Percentiles rank a stretch among this genome's conserved stretches.
Evolutionary conservation across 306 rosid species (phyloP).

Genomic region (Lablab purpureus): DNA sequence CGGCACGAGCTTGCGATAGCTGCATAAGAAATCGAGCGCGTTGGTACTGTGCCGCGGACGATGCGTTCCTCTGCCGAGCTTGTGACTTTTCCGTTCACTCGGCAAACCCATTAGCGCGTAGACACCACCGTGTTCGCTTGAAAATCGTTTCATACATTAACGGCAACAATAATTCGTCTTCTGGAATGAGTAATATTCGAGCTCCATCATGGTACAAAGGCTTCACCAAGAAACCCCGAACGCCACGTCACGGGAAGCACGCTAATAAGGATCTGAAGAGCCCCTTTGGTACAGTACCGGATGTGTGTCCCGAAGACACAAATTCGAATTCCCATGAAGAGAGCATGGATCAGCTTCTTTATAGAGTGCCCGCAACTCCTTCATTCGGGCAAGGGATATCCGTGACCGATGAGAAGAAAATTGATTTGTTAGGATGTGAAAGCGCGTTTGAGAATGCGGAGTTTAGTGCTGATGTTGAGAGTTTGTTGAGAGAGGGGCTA

Average conservation of each 20-base stretch:
- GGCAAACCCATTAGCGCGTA: conserved; percentile 71
- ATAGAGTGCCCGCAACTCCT: conserved; percentile 65
- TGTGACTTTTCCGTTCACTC: conserved; percentile 91
- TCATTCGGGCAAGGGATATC: not conserved
- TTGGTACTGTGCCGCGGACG: conserved; percentile 96
- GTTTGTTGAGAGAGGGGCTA: conserved; percentile 71
- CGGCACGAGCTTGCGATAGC: conserved; percentile 87
- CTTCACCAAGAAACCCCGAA: conserved; percentile 65
- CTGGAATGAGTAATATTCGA: not conserved
- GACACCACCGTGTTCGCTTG: conserved; percentile 76
- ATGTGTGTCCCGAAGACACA: conserved; percentile 60
- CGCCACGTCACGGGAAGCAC: conserved; percentile 55
- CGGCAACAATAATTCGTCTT: no score
- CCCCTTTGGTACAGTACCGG: conserved; percentile 72
- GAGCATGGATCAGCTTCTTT: conserved; percentile 73
- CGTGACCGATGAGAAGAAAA: not conserved
- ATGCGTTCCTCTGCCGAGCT: conserved; percentile 85
- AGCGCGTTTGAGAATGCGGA: conserved; percentile 57
- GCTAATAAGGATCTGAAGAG: conserved; percentile 61
- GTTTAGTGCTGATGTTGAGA: conserved; percentile 94
- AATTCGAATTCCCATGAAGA: conserved; percentile 60
- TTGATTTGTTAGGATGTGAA: not conserved
- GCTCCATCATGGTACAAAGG: conserved; percentile 77
- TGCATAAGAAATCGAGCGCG: conserved; percentile 84
- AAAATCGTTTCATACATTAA: conserved; percentile 43